Conservation (phyloP, 2,329 filamentous ascomycete genomes). For the Ascochyta viciae-villosae region DNA sequence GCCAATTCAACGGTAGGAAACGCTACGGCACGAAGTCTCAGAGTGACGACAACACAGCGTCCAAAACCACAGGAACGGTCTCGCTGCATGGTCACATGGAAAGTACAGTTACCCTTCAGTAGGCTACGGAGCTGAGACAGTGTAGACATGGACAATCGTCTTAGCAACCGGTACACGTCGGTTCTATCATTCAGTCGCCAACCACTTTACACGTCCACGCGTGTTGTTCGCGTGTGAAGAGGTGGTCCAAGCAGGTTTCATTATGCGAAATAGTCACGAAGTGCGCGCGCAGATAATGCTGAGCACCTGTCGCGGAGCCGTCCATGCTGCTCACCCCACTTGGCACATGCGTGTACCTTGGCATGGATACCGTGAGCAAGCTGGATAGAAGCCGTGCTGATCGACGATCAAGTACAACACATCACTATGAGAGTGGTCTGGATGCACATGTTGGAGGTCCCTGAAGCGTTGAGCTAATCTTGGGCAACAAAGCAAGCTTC, state of each 20-base stretch:
- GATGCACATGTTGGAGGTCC: conserved; percentile 1
- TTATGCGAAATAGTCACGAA: conserved; percentile 11
- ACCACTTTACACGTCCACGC: conserved; percentile 11
- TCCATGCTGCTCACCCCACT: conserved; percentile 16
- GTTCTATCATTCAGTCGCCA: not conserved
- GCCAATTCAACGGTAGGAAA: not conserved
- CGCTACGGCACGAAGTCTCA: not conserved
- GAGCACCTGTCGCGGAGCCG: conserved; percentile 7
- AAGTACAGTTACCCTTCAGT: not conserved
- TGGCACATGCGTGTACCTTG: not conserved
- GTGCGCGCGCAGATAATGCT: conserved; percentile 10
- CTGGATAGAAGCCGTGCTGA: not conserved
- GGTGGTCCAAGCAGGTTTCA: conserved; percentile 8
- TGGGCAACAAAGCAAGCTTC: not conserved
- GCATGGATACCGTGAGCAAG: conserved; percentile 14
- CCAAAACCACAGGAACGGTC: not conserved
- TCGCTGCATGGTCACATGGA: not conserved
- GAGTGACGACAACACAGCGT: not conserved
- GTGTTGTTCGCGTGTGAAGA: conserved; percentile 2
- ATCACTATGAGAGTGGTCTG: conserved; percentile 4
- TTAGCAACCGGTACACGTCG: conserved; percentile 4
- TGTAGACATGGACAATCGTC: not conserved
- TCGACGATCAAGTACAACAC: conserved; percentile 15
- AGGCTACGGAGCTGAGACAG: not conserved
- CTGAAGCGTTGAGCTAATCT: not conserved